Percentiles rank a stretch among this genome's conserved stretches.
Evolutionary conservation across 352 stramenopile genomes (phyloP).

Genomic region (Hyaloperonospora brassicae): DNA sequence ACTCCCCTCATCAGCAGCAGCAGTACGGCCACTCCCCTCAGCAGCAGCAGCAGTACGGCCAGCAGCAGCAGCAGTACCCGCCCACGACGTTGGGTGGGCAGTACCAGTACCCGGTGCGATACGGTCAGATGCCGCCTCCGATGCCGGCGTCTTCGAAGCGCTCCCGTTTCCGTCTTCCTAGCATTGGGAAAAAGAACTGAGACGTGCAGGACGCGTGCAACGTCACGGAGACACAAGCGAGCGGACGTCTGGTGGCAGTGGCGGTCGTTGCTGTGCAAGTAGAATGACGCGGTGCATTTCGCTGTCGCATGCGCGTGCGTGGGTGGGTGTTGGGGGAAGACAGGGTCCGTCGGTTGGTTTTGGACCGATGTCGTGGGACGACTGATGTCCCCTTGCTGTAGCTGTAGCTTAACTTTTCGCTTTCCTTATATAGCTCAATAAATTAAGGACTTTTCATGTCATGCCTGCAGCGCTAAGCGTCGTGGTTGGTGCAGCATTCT

Average conservation of each 20-base stretch:
- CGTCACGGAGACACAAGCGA: slow-evolving; percentile 11
- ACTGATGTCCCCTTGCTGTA: slow-evolving; percentile 17
- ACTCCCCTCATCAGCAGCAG: slow-evolving; percentile 3
- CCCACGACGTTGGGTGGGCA: slow-evolving; percentile 30
- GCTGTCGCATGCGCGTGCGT: neutral
- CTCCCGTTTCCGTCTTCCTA: slow-evolving; percentile 59
- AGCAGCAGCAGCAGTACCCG: slow-evolving; percentile 22
- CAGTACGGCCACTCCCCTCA: slow-evolving; percentile 8
- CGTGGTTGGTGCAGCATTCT: too few species aligned
- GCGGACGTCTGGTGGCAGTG: slow-evolving; percentile 1
- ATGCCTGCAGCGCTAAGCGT: neutral
- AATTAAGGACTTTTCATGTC: slow-evolving; percentile 34
- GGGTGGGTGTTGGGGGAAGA: slow-evolving; percentile 1
- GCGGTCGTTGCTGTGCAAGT: slow-evolving; percentile 15
- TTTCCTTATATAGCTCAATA: slow-evolving; percentile 32
- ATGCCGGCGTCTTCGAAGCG: slow-evolving; percentile 56
- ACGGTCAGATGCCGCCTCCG: slow-evolving; percentile 42
- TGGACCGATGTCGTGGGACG: slow-evolving; percentile 5
- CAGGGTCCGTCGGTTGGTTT: slow-evolving; percentile 6
- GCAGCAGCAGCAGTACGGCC: slow-evolving; percentile 3
- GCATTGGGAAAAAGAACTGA: slow-evolving; percentile 73
- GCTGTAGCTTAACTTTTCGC: slow-evolving; percentile 25
- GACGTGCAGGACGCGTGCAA: slow-evolving; percentile 14
- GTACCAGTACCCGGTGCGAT: slow-evolving; percentile 51
- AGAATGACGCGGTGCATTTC: slow-evolving; percentile 25